Evolutionary conservation across 2,329 filamentous ascomycete genomes (phyloP).

Genomic region (Ophiostoma australiae): DNA sequence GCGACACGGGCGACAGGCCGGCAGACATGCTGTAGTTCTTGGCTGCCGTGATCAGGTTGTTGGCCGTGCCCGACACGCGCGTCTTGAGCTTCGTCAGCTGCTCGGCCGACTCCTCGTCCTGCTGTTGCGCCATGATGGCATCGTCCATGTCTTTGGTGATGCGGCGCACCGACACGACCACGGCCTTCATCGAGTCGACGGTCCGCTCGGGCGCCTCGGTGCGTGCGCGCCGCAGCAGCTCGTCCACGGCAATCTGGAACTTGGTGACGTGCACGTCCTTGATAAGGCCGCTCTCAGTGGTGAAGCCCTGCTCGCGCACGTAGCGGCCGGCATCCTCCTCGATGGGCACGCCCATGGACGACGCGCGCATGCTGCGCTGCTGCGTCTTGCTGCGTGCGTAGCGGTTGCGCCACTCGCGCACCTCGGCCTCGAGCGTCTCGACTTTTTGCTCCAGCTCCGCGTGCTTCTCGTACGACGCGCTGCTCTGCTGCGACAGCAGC

Average conservation of each 20-base stretch:
- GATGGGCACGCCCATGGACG: conserved; percentile 67
- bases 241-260: conserved; percentile 91
- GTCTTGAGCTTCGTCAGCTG: conserved; percentile 67
- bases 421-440: conserved; percentile 70
- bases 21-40: conserved; percentile 82
- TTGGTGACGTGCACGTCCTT: conserved; percentile 91
- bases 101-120: conserved; percentile 50
- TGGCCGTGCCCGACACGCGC: conserved; percentile 85
- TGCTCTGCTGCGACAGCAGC: conserved; percentile 72
- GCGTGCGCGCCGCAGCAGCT: conserved; percentile 73
- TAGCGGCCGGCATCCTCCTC: conserved; percentile 66
- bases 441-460: conserved; percentile 71
- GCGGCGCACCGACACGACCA: conserved; percentile 74
- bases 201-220: conserved; percentile 67
- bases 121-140: conserved; percentile 39
- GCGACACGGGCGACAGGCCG: conserved; percentile 85
- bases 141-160: conserved; percentile 78
- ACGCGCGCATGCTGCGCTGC: conserved; percentile 71
- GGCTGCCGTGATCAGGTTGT: conserved; percentile 89
- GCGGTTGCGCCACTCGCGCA: conserved; percentile 83
- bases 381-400: conserved; percentile 88
- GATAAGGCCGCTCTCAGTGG: conserved; percentile 68
- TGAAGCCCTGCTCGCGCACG: conserved; percentile 61
- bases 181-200: conserved; percentile 79
- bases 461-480: conserved; percentile 74